Evolutionary conservation across 352 stramenopile species (phyloP).

Genomic region (Globisporangium nodosum): DNA sequence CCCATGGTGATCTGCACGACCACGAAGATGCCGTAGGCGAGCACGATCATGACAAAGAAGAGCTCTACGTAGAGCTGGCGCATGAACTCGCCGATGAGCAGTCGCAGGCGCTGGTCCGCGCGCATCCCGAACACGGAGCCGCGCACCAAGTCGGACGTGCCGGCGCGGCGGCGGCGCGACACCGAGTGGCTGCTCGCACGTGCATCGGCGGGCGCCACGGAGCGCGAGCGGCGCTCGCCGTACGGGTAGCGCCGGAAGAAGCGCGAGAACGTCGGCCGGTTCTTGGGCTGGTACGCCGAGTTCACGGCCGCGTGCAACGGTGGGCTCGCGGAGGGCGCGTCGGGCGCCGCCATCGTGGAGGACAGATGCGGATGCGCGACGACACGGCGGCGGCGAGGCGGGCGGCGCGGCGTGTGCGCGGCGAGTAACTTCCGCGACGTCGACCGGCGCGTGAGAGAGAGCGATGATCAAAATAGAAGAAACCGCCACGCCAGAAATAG

Average conservation of each 20-base stretch:
- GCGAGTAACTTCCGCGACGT: no score
- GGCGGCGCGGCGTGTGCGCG: neutral
- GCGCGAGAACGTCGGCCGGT: constrained; percentile 40
- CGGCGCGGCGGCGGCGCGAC: constrained; percentile 28
- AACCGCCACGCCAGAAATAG: neutral
- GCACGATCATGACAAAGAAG: constrained; percentile 87
- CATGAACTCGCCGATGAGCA: constrained; percentile 76
- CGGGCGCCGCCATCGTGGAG: neutral
- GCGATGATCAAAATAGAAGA: neutral
- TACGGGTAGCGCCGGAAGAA: constrained; percentile 64
- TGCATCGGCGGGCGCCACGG: constrained; percentile 49
- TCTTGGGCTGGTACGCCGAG: constrained; percentile 45
- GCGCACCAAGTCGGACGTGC: constrained; percentile 28
- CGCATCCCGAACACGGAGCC: constrained; percentile 26
- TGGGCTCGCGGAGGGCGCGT: constrained; percentile 7
- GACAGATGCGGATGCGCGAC: neutral
- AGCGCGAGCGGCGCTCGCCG: constrained; percentile 47
- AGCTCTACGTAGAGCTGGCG: constrained; percentile 77
- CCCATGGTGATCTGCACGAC: constrained; percentile 77
- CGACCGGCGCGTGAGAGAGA: no score
- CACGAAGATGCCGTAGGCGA: constrained; percentile 81
- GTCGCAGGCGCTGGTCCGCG: constrained; percentile 34
- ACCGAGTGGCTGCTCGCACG: constrained; percentile 1
- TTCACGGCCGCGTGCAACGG: constrained; percentile 16
- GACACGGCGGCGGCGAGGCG: neutral